Conservation (phyloP, 2,329 filamentous ascomycete genomes). For the Epichloe scottii region DNA sequence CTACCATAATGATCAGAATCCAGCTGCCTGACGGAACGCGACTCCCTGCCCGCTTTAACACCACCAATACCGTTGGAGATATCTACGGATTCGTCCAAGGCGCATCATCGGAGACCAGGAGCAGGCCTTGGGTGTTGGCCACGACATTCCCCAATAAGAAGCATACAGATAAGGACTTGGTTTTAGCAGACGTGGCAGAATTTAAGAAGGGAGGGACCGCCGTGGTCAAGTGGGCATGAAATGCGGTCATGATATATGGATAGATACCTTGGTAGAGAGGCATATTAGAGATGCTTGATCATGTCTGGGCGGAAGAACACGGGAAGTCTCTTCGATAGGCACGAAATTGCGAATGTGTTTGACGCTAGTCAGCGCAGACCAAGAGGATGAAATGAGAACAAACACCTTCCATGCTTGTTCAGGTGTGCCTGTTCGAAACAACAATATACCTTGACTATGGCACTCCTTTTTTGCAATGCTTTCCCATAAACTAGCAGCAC, state of each 20-base stretch:
- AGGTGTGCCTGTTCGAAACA: neutral
- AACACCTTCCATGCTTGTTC: neutral
- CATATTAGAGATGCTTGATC: neutral
- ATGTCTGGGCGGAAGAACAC: neutral
- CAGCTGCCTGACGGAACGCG: constrained; percentile 68
- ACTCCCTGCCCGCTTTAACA: constrained; percentile 71
- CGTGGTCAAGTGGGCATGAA: constrained; percentile 45
- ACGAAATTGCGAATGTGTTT: neutral
- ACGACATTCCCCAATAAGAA: constrained; percentile 80
- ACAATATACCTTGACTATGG: neutral
- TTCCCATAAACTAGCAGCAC: neutral
- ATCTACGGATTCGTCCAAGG: constrained; percentile 62
- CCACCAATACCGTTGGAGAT: constrained; percentile 62
- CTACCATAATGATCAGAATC: constrained; percentile 59
- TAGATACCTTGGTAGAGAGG: neutral
- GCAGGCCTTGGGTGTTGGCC: constrained; percentile 59
- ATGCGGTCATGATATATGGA: neutral
- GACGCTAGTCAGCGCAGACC: neutral
- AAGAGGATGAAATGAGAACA: neutral
- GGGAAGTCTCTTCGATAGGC: neutral
- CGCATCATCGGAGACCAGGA: constrained; percentile 43
- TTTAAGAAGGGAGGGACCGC: constrained; percentile 55
- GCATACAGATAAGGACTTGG: constrained; percentile 51
- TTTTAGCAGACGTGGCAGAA: constrained; percentile 47
- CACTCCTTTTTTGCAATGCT: neutral